Base-by-base conservation (phyloP, 108 stramenopile species). In the Discostella pseudostelligera region DNA sequence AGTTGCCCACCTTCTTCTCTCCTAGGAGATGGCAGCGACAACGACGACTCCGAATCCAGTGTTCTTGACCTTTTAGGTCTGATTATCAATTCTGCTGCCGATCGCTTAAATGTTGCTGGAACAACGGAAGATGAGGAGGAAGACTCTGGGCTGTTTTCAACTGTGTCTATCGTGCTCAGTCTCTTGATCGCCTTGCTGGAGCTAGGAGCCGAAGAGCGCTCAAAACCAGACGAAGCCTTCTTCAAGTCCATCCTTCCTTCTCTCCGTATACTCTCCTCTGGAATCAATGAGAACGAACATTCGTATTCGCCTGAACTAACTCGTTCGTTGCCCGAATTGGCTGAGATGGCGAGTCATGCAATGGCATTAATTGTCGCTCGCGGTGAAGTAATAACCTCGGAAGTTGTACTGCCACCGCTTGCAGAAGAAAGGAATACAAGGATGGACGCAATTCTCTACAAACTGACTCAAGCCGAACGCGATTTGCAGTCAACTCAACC, bases 281-380 rank as follows among this genome's bases (percentile, higher is more conserved):
- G 65, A 48, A 42, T 24, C 28, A 45, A 54, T 43, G 43, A 36
- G 40, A 22, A 36, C 26, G 53, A 49, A 14, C 29, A 29, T 51
- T 11, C 6, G 16, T 7, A 16, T 43, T 21, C 54, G 28, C 42
- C 22, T 37, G 39, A 46, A 44, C 65, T 76, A 43, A 57, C 25
- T 21, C 37, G 46, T 61, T 57, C 59, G 40, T 24, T 35, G 29
- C 53, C 86, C 13, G 80, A 82, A 24, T 57, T 90, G 46, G 86
- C 84, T 17, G 92, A 93, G 53, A 84, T 90, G 83, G 83, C 92
- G 19, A 85, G 84, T 20, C 87, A 93, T 59, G 89, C 87, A 14
- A 67, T 87, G 69, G 81, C 86, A 45, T 63, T 93, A 12, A 79
- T 93, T 36, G 84, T 75, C 9, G 57, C 85, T 4, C 74, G 92